A percentile compares a stretch with the other conserved stretches of the same genome.
Conservation (phyloP, 176 grass and related monocot species). For the Oryza meridionalis region DNA sequence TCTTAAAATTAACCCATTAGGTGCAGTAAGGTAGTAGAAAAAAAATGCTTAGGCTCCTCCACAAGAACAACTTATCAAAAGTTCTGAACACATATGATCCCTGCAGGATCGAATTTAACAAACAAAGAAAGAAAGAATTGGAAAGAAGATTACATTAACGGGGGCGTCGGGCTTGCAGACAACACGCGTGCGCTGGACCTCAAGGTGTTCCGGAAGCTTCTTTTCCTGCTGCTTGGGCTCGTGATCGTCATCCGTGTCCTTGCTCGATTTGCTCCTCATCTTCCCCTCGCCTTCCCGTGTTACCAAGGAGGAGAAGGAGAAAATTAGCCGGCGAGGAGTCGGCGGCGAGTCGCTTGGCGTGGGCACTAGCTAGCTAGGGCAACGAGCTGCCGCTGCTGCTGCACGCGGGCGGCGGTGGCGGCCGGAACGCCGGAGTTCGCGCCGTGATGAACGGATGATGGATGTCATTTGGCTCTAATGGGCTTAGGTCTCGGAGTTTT, state of each 20-base stretch:
- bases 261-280: slow-evolving; percentile 47
- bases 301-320: too few species aligned
- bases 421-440: too few species aligned
- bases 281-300: slow-evolving; percentile 4
- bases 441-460: too few species aligned
- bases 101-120: background rate
- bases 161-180: slow-evolving; percentile 78
- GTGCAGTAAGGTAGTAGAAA: too few species aligned
- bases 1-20: too few species aligned
- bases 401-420: too few species aligned
- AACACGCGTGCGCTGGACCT: slow-evolving; percentile 76
- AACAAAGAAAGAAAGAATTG: slow-evolving; percentile 11
- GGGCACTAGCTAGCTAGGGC: too few species aligned
- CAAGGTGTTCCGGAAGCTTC: slow-evolving; percentile 77
- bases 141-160: slow-evolving; percentile 57
- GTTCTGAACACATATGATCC: background rate
- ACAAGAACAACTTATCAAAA: background rate
- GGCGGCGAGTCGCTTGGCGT: too few species aligned
- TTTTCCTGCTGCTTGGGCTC: slow-evolving; percentile 39
- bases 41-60: too few species aligned
- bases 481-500: background rate
- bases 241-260: slow-evolving; percentile 46
- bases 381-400: too few species aligned
- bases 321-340: too few species aligned
- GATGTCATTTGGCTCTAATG: too few species aligned